Evolutionary conservation across 169 alveolate genomes (phyloP), one percentile per base, ranked within the genome.

Genomic region (Eimeria zaria): DNA sequence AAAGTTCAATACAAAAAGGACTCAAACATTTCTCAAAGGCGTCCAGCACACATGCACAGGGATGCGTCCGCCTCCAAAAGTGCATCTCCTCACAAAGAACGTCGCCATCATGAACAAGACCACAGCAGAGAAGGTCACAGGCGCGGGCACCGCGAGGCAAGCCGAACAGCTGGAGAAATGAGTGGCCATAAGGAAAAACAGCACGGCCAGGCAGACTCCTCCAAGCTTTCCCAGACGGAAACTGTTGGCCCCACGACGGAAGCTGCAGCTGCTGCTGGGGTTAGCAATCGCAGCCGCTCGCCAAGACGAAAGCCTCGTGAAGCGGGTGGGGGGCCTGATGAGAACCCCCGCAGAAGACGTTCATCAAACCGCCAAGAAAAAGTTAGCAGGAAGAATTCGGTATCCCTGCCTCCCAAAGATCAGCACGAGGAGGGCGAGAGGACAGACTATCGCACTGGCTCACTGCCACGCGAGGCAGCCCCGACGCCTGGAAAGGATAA

Each of bases 361-460:
- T 20, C 53, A 60, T 41, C 93, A 30, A n/a, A 6, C 39, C 60
- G 81, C 36, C 80, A 27, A 5, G 71, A 51, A 44, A 76, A 41
- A 44, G 60, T 16, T 46, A 20, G 18, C 7, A 76, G 44, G 60
- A 41, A 18, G 90, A 44, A 73, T 46, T 44, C 90, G 51, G n/a
- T 9, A 6, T 24, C 73, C 22, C 53, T 46, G 7, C 53, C 46
- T n/a, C 30, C 76, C 36, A 83, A 33, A 16, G 39, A 83, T 27
- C 58, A 83, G 33, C 91, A 55, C 55, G 73, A 55, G 91, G 91
- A 24, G 16, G 91, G 39, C 91, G 73, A 83, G 55, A 16, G 36
- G 53, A 11, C 48, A 39, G 55, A 48, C 76, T 4, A 11, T 30
- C 78, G 27, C 78, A 12, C 33, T 2, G 14, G 46, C 27, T 71